phyloP scores from a whole-genome alignment of 257 asterid genomes.

The Anisodus tanguticus region DNA sequence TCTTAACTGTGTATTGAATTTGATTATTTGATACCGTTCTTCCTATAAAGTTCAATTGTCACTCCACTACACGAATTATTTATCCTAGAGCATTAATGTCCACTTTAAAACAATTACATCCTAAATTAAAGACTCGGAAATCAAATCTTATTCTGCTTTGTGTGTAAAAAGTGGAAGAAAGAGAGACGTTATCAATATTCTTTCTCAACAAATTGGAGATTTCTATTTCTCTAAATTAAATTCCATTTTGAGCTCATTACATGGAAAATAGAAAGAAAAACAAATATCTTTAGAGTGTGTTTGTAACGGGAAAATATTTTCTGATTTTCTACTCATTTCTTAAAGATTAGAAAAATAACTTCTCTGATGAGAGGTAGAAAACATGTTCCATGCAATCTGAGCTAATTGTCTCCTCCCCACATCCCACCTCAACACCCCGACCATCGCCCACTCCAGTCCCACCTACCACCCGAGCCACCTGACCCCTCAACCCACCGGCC shows the following conservation, averaged over 20 bases:
- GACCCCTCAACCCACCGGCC: too few species aligned
- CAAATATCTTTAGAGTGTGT: not conserved
- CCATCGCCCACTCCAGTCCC: too few species aligned
- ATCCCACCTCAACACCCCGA: too few species aligned
- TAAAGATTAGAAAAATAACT: too few species aligned
- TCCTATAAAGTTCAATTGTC: not conserved
- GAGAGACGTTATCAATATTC: not conserved
- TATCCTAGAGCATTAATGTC: not conserved
- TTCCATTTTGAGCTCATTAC: not conserved
- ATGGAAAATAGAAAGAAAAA: not conserved
- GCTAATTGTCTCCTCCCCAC: too few species aligned
- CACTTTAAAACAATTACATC: not conserved
- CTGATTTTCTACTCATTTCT: too few species aligned
- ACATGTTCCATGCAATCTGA: too few species aligned
- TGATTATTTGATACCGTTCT: not conserved
- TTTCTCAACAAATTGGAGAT: not conserved
- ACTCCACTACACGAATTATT: not conserved
- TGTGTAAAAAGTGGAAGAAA: not conserved
- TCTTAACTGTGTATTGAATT: not conserved
- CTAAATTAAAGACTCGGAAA: not conserved
- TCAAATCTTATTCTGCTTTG: not conserved
- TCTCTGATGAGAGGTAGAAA: too few species aligned
- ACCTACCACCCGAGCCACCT: too few species aligned
- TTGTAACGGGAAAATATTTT: too few species aligned
- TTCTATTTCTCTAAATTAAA: not conserved